Base-by-base conservation (phyloP, 202 grass and related monocot genomes). In the Bolboschoenoplectus hybrid region DNA sequence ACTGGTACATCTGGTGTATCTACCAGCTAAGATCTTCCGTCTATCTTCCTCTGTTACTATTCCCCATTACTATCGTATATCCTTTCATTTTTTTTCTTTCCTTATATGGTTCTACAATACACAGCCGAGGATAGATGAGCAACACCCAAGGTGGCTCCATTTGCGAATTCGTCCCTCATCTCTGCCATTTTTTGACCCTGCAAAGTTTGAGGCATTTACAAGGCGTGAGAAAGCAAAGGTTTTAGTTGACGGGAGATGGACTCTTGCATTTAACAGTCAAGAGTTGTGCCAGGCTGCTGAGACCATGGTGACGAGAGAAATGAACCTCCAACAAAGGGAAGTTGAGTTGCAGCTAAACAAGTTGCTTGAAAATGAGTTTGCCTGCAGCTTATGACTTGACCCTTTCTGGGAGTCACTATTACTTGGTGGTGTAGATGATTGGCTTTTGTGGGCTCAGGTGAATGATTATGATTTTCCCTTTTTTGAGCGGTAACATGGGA, bases 171-270 rank as follows among this genome's bases (percentile, higher is more conserved):
- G 97, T 19, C 97, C 93, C 63, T 89, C 92, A 60, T 91, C 89
- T 38, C 87, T 90, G 36, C 93, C 93, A 7, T 97, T 99, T 87
- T 81, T 99, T 89, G 97, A 99, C 81, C 87, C 91, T 13, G 82
- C 72, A 49, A 99, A 94, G 74, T 86, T 82, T 74, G 86, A 91
- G 89, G n/a, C 50, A 50, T 84, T 84, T 40, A 71, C 62, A 19
- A 86, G 53, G 16, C 75, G 81, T 36, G 89, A 87, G 41, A 85
- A 92, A 67, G 66, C 83, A 38, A 94, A 97, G 88, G 71, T 90
- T 87, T 91, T 99, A 77, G 93, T 99, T 83, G 93, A 97, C 86
- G 97, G 97, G 36, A 91, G 97, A 78, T 99, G 97, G 97, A 99
- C 93, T 12, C 92, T 99, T 69, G 97, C 97, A 67, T 99, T 97